phyloP scores from a whole-genome alignment of 2,329 filamentous ascomycete genomes.

The Aspergillus sp. region DNA sequence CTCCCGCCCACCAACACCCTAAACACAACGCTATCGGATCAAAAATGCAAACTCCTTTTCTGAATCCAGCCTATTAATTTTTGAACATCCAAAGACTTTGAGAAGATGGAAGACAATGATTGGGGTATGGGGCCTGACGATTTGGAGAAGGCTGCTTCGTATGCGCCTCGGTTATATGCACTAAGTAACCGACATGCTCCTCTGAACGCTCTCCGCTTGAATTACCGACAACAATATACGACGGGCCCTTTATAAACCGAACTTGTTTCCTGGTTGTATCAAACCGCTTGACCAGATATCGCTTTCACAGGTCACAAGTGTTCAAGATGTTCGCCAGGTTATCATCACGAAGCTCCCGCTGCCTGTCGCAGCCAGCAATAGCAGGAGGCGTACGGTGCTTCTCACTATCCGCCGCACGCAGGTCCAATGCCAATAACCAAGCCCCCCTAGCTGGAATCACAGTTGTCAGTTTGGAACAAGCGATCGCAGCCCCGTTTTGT shows the following conservation, averaged over 20 bases:
- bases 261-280: not conserved
- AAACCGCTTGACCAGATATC: not conserved
- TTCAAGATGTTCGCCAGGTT: not conserved
- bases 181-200: not conserved
- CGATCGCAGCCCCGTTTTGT: slow-evolving; percentile 56
- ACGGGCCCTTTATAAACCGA: not conserved
- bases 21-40: not conserved
- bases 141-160: not conserved
- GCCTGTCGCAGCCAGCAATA: not conserved
- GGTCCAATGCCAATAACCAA: not conserved
- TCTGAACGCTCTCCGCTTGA: not conserved
- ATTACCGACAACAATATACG: not conserved
- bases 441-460: slow-evolving; percentile 47
- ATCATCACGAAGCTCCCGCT: not conserved
- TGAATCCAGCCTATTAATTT: not conserved
- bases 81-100: too few species aligned
- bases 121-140: not conserved
- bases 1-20: not conserved
- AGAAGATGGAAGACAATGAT: not conserved
- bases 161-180: not conserved
- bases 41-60: not conserved
- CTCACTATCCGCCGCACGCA: not conserved
- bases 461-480: slow-evolving; percentile 56
- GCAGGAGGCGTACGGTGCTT: not conserved
- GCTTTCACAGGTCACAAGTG: not conserved